Percentiles rank a stretch among this genome's conserved stretches.
phyloP scores from a whole-genome alignment of 805 yeast genomes.

The Nakazawaea ishiwadae region DNA sequence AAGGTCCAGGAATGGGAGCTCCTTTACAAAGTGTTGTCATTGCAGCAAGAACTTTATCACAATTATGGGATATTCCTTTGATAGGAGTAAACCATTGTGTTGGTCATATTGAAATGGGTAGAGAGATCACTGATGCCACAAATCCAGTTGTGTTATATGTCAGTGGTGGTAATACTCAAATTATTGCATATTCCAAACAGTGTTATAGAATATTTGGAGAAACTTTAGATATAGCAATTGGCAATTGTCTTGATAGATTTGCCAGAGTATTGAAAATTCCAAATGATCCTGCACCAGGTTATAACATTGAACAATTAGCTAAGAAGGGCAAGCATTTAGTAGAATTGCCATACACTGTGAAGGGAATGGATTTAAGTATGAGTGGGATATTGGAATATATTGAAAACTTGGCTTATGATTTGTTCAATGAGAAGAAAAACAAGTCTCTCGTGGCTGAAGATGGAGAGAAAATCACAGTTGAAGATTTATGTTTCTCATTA shows the following conservation, averaged over 20 bases:
- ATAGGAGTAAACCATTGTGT: constrained; percentile 97
- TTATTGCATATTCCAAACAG: constrained; percentile 92
- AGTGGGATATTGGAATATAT: constrained; percentile 88
- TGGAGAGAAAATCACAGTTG: constrained; percentile 58
- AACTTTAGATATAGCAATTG: constrained; percentile 95
- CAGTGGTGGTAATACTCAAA: constrained; percentile 98
- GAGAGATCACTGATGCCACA: constrained; percentile 96
- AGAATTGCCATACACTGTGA: constrained; percentile 90
- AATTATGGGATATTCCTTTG: constrained; percentile 77
- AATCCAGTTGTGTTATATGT: constrained; percentile 97
- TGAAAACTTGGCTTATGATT: constrained; percentile 73
- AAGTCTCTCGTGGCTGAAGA: constrained; percentile 33
- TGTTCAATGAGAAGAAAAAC: constrained; percentile 45
- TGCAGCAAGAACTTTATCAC: constrained; percentile 82
- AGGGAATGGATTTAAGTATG: constrained; percentile 98
- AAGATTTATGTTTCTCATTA: constrained; percentile 86
- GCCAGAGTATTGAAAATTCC: constrained; percentile 87
- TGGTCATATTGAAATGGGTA: constrained; percentile 98
- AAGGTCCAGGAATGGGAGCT: constrained; percentile 99
- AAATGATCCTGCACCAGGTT: constrained; percentile 96
- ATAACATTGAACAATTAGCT: constrained; percentile 93
- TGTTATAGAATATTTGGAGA: constrained; percentile 98
- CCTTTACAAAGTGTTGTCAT: constrained; percentile 91
- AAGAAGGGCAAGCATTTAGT: constrained; percentile 60
- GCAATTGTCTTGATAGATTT: constrained; percentile 93